Conservation (phyloP, 2,329 filamentous ascomycete genomes). For the Calcarisporium arbuscula region DNA sequence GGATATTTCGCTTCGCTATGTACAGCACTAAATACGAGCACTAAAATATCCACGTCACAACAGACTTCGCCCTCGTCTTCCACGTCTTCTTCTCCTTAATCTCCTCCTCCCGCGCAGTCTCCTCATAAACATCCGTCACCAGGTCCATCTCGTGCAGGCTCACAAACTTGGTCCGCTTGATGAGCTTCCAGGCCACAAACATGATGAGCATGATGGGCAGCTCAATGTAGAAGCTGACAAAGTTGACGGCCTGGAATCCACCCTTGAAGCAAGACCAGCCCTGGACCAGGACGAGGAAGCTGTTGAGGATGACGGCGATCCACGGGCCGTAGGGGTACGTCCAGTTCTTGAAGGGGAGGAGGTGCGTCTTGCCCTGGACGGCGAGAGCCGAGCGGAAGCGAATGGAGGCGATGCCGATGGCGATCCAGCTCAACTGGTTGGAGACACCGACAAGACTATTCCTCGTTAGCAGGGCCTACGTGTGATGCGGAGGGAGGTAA, state of each 20-base stretch:
- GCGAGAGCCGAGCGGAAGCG: conserved; percentile 55
- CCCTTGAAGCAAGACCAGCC: conserved; percentile 59
- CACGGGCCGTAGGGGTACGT: conserved; percentile 58
- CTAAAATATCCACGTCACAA: too few relatives aligned
- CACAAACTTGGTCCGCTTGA: conserved; percentile 56
- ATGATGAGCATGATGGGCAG: conserved; percentile 56
- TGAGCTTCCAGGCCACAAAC: conserved; percentile 64
- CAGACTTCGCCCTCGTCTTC: too few relatives aligned
- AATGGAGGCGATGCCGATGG: conserved; percentile 58
- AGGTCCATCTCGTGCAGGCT: conserved; percentile 57
- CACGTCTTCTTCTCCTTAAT: too few relatives aligned
- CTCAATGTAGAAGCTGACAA: conserved; percentile 60
- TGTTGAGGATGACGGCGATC: conserved; percentile 49
- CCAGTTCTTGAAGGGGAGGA: conserved; percentile 59
- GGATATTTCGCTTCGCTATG: too few relatives aligned
- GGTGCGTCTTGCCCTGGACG: conserved; percentile 52
- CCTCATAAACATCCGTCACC: conserved; percentile 54
- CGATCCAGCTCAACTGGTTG: conserved; percentile 60
- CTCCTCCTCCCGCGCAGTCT: too few relatives aligned
- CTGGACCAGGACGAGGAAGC: conserved; percentile 55
- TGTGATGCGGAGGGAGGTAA: conserved; percentile 7
- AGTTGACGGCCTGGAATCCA: conserved; percentile 49
- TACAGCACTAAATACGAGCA: too few relatives aligned
- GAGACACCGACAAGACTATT: conserved; percentile 56
- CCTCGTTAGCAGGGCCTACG: conserved; percentile 3